These are phyloP conservation scores for Encephalitozoon intestinalis DNA, from an alignment of 371 early-diverging fungal species.

Conservation along the genomic window DNA sequence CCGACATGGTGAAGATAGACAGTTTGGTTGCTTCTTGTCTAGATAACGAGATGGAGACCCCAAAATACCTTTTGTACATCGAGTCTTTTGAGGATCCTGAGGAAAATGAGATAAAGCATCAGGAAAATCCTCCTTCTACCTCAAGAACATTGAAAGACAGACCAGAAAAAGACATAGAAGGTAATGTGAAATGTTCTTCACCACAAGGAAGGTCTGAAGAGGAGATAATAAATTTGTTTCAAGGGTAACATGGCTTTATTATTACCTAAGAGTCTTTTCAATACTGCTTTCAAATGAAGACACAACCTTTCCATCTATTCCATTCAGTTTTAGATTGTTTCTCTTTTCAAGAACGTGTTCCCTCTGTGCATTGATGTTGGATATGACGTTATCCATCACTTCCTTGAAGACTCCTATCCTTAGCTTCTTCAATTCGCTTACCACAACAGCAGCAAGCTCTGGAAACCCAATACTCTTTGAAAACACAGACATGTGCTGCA, in stretches of 20 bases:
- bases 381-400: background rate
- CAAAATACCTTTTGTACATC: conserved; percentile 31
- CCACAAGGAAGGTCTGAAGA: background rate
- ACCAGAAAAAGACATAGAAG: background rate
- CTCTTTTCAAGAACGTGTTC: conserved; percentile 16
- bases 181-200: too few relatives aligned
- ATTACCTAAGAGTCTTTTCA: conserved; percentile 1
- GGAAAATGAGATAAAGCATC: background rate
- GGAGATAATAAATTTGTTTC: background rate
- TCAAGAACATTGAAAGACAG: background rate
- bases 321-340: conserved; percentile 10
- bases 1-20: conserved; percentile 16
- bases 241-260: background rate
- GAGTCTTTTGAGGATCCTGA: conserved; percentile 16
- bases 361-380: background rate
- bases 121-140: background rate
- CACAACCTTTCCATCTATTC: conserved; percentile 1
- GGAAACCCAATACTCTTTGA: conserved; percentile 21
- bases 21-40: background rate
- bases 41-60: conserved; percentile 32
- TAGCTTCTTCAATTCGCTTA: conserved; percentile 18
- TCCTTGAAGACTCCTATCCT: conserved; percentile 23
- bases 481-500: background rate
- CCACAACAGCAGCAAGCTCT: conserved; percentile 13
- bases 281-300: conserved; percentile 8